A percentile compares a stretch with the other conserved stretches of the same genome.
Conservation (phyloP, 345 rosid genomes). For the Acer negundo region DNA sequence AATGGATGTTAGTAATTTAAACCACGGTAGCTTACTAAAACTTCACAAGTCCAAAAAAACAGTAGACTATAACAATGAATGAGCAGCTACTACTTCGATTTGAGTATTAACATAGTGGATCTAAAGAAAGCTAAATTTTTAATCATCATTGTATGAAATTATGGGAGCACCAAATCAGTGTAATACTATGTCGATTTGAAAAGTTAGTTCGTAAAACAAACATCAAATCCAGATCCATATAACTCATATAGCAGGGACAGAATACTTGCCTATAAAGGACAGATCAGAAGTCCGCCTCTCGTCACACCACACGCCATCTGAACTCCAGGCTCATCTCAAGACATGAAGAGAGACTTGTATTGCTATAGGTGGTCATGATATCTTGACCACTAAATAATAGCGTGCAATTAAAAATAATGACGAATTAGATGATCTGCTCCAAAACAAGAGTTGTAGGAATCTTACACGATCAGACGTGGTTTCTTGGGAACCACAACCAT, state of each 20-base stretch:
- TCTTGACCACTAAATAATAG: constrained; percentile 20
- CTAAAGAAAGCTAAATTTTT: constrained; percentile 15
- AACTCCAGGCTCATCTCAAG: constrained; percentile 22
- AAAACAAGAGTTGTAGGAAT: constrained; percentile 7
- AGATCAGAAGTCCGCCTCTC: constrained; percentile 34
- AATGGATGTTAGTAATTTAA: constrained; percentile 8
- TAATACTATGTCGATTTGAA: constrained; percentile 11
- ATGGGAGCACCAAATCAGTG: constrained; percentile 14
- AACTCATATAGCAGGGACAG: constrained; percentile 39
- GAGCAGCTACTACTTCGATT: constrained; percentile 3
- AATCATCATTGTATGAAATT: constrained; percentile 20
- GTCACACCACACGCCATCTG: constrained; percentile 34
- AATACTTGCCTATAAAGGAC: constrained; percentile 56
- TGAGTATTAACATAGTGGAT: constrained; percentile 11
- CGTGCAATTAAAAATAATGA: constrained; percentile 16
- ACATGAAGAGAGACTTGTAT: constrained; percentile 25
- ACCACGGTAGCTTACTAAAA: not conserved
- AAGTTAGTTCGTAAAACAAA: constrained; percentile 21
- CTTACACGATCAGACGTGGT: not conserved
- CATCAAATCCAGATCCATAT: constrained; percentile 31
- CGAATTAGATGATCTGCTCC: constrained; percentile 1
- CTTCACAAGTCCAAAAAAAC: not conserved
- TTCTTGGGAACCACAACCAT: constrained; percentile 10
- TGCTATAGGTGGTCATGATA: constrained; percentile 10
- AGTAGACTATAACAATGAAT: not conserved